A percentile compares a stretch with the other conserved stretches of the same genome.
These are phyloP conservation scores for Cladophialophora chaetospira DNA, from an alignment of 2,329 filamentous ascomycete species.

Conservation along the genomic window DNA sequence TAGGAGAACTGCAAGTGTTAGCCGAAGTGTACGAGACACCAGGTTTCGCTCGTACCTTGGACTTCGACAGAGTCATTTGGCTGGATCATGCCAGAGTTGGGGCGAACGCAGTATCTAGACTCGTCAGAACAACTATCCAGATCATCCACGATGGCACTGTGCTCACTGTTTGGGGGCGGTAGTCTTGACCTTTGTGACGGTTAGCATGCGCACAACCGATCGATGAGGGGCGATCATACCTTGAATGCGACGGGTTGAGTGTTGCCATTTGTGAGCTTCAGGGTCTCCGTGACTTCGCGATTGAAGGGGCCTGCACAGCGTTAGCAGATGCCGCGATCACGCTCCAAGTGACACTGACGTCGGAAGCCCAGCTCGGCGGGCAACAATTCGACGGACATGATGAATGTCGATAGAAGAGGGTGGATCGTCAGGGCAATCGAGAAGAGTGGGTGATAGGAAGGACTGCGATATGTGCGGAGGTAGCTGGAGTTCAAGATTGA, in stretches of 20 bases:
- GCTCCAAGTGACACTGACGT: conserved; percentile 57
- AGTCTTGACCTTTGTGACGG: conserved; percentile 78
- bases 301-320: conserved; percentile 60
- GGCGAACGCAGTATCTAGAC: conserved; percentile 89
- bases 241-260: conserved; percentile 65
- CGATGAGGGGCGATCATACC: conserved; percentile 36
- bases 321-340: conserved; percentile 3
- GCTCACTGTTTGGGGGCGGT: conserved; percentile 97
- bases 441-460: conserved; percentile 12
- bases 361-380: conserved; percentile 90
- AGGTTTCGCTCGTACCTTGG: conserved; percentile 62
- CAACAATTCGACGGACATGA: conserved; percentile 93
- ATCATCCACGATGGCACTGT: neutral
- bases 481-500: conserved; percentile 26
- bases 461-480: conserved; percentile 16
- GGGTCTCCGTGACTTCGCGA: conserved; percentile 63
- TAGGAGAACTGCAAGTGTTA: conserved; percentile 68
- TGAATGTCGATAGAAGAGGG: conserved; percentile 37
- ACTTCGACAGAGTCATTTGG: conserved; percentile 88
- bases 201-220: conserved; percentile 20
- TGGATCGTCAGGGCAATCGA: neutral
- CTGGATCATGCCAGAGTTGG: conserved; percentile 95
- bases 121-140: conserved; percentile 32
- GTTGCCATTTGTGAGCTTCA: conserved; percentile 62
- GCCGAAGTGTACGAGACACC: neutral